These are phyloP conservation scores for Chalciporus piperatus DNA, from an alignment of 768 basidiomycete species.

Conservation along the genomic window DNA sequence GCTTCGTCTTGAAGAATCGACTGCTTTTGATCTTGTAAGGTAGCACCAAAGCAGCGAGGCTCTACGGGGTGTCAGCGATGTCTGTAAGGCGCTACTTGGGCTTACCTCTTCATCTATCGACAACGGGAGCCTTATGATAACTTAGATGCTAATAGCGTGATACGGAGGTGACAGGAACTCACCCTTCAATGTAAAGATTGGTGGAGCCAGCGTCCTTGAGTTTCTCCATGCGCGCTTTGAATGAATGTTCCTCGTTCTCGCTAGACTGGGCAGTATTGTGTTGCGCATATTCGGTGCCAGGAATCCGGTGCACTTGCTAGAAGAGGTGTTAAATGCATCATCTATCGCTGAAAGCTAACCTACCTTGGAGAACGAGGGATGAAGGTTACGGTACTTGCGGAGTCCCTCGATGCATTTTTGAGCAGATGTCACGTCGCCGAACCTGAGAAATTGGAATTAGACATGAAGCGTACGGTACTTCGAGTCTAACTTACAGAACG, in stretches of 20 bases:
- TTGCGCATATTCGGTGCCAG: conserved; percentile 64
- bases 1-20: conserved; percentile 75
- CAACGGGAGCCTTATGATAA: conserved; percentile 52
- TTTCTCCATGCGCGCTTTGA: conserved; percentile 80
- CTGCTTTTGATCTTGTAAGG: conserved; percentile 73
- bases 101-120: conserved; percentile 63
- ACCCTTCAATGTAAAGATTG: conserved; percentile 82
- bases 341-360: conserved; percentile 3
- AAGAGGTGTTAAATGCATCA: neutral
- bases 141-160: neutral
- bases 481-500: conserved; percentile 55
- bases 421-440: conserved; percentile 62
- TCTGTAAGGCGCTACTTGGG: neutral
- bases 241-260: conserved; percentile 41
- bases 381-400: conserved; percentile 70
- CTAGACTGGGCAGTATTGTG: conserved; percentile 19
- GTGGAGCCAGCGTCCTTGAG: conserved; percentile 64
- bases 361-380: conserved; percentile 87
- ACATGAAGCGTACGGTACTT: neutral
- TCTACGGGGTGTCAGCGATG: conserved; percentile 34
- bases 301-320: conserved; percentile 77
- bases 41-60: conserved; percentile 60
- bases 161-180: conserved; percentile 8
- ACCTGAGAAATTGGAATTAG: conserved; percentile 40
- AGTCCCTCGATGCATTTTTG: conserved; percentile 72